A percentile compares a stretch with the other conserved stretches of the same genome.
Evolutionary conservation across 306 rosid genomes (phyloP).

Genomic region (Lablab purpureus): DNA sequence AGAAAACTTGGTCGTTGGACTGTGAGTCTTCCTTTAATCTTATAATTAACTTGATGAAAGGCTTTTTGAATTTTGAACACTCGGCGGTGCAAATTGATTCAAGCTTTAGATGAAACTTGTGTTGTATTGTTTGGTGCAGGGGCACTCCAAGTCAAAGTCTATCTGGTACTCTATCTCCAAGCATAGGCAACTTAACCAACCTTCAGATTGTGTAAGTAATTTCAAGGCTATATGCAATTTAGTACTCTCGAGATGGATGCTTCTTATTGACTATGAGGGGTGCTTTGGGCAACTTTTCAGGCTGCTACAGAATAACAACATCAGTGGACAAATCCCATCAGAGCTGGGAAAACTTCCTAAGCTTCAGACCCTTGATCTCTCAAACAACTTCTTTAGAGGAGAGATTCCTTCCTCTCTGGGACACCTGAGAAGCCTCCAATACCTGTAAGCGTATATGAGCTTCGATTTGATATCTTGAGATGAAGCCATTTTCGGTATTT

Average conservation of each 20-base stretch:
- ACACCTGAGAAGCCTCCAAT: conserved; percentile 76
- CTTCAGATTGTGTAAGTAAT: conserved; percentile 93
- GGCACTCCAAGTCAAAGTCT: conserved; percentile 97
- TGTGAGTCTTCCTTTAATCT: conserved; percentile 63
- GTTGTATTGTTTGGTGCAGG: conserved; percentile 59
- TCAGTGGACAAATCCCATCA: conserved; percentile 79
- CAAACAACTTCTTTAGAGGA: conserved; percentile 77
- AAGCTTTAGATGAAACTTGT: conserved; percentile 44
- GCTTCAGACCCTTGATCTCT: conserved; percentile 93
- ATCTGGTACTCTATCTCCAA: conserved; percentile 88
- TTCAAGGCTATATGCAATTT: background rate
- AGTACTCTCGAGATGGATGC: conserved; percentile 15
- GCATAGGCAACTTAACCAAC: conserved; percentile 95
- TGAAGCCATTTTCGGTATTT: conserved; percentile 10
- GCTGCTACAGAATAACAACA: conserved; percentile 91
- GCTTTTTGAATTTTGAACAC: background rate
- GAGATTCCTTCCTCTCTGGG: conserved; percentile 77
- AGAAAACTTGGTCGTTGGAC: conserved; percentile 82
- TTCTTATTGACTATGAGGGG: conserved; percentile 41
- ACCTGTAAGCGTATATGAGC: conserved; percentile 68
- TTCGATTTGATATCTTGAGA: conserved; percentile 25
- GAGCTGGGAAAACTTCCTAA: conserved; percentile 81
- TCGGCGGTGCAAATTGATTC: conserved; percentile 7
- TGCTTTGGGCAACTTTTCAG: conserved; percentile 57
- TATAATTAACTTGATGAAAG: background rate